Conservation (phyloP, 140 eudicot genomes). For the Cichorium intybus region DNA sequence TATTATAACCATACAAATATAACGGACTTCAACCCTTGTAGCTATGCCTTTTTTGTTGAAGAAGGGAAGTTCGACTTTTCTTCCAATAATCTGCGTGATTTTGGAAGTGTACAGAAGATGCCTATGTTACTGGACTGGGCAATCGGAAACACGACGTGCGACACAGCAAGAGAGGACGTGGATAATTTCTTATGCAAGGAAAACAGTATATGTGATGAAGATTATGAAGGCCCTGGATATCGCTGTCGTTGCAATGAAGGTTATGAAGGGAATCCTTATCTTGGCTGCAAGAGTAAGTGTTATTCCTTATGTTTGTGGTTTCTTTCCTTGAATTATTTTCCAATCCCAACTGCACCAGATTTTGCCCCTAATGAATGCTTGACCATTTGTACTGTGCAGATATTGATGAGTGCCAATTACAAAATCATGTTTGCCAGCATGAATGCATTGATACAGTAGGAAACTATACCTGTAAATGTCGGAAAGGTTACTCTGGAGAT, state of each 20-base stretch:
- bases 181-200: conserved; percentile 22
- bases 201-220: conserved; percentile 21
- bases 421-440: not conserved
- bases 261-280: conserved; percentile 37
- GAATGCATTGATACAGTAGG: conserved; percentile 18
- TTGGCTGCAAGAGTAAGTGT: conserved; percentile 24
- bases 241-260: conserved; percentile 29
- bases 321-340: not conserved
- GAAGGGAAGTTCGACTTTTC: conserved; percentile 24
- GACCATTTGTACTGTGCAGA: conserved; percentile 14
- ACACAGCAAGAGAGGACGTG: not conserved
- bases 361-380: not conserved
- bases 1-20: conserved; percentile 8
- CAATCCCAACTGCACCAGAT: not conserved
- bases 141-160: conserved; percentile 31
- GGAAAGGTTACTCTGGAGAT: conserved; percentile 35
- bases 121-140: conserved; percentile 45
- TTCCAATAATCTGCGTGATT: conserved; percentile 1
- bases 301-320: not conserved
- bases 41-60: conserved; percentile 34
- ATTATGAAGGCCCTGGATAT: conserved; percentile 31
- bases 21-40: conserved; percentile 30
- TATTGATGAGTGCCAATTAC: conserved; percentile 31
- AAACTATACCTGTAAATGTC: conserved; percentile 24
- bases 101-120: conserved; percentile 2